Percentiles rank a stretch among this genome's conserved stretches.
Conservation (phyloP, 495 filamentous ascomycete genomes). For the Copromyces sp. region DNA sequence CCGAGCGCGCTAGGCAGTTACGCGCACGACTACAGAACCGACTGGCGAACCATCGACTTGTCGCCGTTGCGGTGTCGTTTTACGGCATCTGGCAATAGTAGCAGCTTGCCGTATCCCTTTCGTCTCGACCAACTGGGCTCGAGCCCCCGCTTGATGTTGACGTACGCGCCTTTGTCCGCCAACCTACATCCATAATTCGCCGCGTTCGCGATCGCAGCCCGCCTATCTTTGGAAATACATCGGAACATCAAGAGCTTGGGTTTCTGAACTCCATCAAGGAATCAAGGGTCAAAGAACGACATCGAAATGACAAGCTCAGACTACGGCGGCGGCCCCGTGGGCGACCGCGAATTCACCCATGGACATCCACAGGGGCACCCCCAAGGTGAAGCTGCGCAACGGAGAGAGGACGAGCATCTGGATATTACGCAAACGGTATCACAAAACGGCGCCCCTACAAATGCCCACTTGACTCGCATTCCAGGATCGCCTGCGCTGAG, state of each 20-base stretch:
- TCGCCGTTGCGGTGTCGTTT: neutral
- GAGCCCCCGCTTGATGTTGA: neutral
- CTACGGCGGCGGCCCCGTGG: slow-evolving; percentile 12
- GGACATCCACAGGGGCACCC: slow-evolving; percentile 8
- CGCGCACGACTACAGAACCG: neutral
- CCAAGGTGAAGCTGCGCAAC: slow-evolving; percentile 14
- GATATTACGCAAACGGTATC: slow-evolving; percentile 27
- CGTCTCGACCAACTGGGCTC: neutral
- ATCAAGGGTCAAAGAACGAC: slow-evolving; percentile 12
- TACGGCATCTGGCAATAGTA: neutral
- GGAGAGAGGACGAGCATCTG: slow-evolving; percentile 27
- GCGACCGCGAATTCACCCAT: slow-evolving; percentile 13
- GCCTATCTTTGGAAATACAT: neutral
- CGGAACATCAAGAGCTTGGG: slow-evolving; percentile 7
- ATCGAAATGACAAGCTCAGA: slow-evolving; percentile 21
- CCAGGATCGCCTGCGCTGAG: slow-evolving; percentile 33
- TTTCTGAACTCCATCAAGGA: slow-evolving; percentile 8
- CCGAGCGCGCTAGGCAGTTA: neutral
- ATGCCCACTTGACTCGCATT: slow-evolving; percentile 19
- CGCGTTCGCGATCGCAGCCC: slow-evolving; percentile 1
- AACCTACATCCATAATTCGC: neutral
- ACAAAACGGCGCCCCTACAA: slow-evolving; percentile 24
- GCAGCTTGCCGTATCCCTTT: neutral
- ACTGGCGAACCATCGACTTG: neutral
- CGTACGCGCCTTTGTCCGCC: neutral